Percentiles rank a stretch among this genome's conserved stretches.
phyloP scores from a whole-genome alignment of 306 rosid genomes.

The Mucuna pruriens region DNA sequence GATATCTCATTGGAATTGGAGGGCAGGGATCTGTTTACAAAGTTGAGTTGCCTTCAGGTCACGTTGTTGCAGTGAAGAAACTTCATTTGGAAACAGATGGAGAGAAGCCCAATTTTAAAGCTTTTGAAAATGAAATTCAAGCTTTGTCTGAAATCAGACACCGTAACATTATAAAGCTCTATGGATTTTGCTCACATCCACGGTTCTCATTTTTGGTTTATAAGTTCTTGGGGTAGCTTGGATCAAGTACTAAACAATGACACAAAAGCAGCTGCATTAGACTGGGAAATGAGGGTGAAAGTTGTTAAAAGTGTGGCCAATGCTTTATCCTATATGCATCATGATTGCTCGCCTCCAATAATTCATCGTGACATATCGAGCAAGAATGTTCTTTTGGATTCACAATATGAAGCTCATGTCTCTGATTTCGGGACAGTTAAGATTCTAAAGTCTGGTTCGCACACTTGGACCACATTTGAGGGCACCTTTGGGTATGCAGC shows the following conservation, averaged over 20 bases:
- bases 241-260: conserved; percentile 20
- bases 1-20: conserved; percentile 28
- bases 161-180: conserved; percentile 26
- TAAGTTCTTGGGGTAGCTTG: conserved; percentile 33
- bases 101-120: conserved; percentile 6
- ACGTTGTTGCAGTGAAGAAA: conserved; percentile 38
- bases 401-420: conserved; percentile 30
- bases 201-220: conserved; percentile 41
- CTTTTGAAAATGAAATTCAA: conserved; percentile 32
- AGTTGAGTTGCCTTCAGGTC: neutral
- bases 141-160: conserved; percentile 37
- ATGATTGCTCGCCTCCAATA: conserved; percentile 32
- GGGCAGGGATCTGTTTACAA: conserved; percentile 37
- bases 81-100: conserved; percentile 8
- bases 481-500: too few relatives aligned
- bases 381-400: conserved; percentile 39
- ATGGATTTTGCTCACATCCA: conserved; percentile 37
- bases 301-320: conserved; percentile 38
- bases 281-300: conserved; percentile 37
- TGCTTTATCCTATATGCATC: conserved; percentile 34
- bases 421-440: conserved; percentile 10
- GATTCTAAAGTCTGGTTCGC: neutral
- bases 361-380: conserved; percentile 42
- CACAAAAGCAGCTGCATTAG: neutral
- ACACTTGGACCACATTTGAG: too few relatives aligned